Percentiles rank a stretch among this genome's conserved stretches.
Evolutionary conservation across 2,329 filamentous ascomycete species (phyloP).

Genomic region (Cladorrhinum sp.): DNA sequence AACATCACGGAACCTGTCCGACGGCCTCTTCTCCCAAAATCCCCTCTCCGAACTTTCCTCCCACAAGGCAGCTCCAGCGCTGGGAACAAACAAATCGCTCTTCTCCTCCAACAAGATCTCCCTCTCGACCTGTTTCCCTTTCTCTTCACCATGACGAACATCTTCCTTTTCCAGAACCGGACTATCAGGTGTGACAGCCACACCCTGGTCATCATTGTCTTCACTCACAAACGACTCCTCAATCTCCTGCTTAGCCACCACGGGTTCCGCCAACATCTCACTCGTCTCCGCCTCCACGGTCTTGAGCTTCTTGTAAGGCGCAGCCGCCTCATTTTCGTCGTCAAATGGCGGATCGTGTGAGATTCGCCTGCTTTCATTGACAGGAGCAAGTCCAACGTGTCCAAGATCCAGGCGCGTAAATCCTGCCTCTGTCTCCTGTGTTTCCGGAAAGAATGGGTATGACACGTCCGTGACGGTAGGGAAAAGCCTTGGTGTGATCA

Average conservation of each 20-base stretch:
- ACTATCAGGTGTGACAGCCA: conserved; percentile 29
- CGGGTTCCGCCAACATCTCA: conserved; percentile 28
- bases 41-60: not conserved
- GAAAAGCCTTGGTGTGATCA: not conserved
- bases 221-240: conserved; percentile 23
- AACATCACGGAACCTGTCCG: not conserved
- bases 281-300: conserved; percentile 28
- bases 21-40: not conserved
- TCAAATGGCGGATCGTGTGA: conserved; percentile 39
- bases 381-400: conserved; percentile 32
- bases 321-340: conserved; percentile 28
- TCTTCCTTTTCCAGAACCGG: conserved; percentile 34
- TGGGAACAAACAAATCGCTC: not conserved
- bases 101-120: conserved; percentile 4
- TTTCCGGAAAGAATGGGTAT: not conserved
- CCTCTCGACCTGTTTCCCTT: conserved; percentile 14
- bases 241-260: conserved; percentile 28
- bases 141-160: conserved; percentile 31
- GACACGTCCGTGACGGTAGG: not conserved
- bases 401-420: conserved; percentile 6
- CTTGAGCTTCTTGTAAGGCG: conserved; percentile 35
- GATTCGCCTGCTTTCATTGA: conserved; percentile 31
- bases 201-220: conserved; percentile 14
- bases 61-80: not conserved
- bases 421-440: not conserved